Conservation (phyloP, 306 rosid genomes). For the Heteromeles arbutifolia region DNA sequence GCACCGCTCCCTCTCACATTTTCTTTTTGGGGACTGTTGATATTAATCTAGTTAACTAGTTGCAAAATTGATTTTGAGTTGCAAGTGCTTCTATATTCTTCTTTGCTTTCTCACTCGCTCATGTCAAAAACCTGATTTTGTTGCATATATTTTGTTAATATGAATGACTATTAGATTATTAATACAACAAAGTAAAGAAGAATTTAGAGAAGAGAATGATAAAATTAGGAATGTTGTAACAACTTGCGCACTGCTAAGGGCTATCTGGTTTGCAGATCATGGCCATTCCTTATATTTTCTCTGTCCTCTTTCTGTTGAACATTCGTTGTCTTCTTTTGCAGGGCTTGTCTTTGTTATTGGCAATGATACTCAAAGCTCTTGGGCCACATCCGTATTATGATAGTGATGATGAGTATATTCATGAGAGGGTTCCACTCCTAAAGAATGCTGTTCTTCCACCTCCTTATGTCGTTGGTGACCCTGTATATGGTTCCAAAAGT, state of each 20-base stretch:
- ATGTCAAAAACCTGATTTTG: too few relatives aligned
- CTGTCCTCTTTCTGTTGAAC: not conserved
- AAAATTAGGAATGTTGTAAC: too few relatives aligned
- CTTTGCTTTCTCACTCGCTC: too few relatives aligned
- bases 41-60: not conserved
- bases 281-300: not conserved
- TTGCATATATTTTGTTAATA: too few relatives aligned
- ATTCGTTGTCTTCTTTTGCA: conserved; percentile 10
- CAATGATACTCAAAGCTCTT: conserved; percentile 73
- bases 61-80: too few relatives aligned
- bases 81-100: too few relatives aligned
- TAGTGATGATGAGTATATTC: conserved; percentile 62
- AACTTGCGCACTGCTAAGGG: not conserved
- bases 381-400: conserved; percentile 68
- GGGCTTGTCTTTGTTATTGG: conserved; percentile 65
- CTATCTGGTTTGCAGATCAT: not conserved
- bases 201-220: too few relatives aligned
- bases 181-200: too few relatives aligned
- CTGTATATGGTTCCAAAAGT: conserved; percentile 39
- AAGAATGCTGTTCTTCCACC: conserved; percentile 46
- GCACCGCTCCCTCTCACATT: not conserved
- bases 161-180: too few relatives aligned
- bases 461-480: conserved; percentile 53
- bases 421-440: conserved; percentile 64
- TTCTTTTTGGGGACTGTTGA: not conserved